Base-by-base conservation (phyloP, 495 filamentous ascomycete species). In the Podospora australis region DNA sequence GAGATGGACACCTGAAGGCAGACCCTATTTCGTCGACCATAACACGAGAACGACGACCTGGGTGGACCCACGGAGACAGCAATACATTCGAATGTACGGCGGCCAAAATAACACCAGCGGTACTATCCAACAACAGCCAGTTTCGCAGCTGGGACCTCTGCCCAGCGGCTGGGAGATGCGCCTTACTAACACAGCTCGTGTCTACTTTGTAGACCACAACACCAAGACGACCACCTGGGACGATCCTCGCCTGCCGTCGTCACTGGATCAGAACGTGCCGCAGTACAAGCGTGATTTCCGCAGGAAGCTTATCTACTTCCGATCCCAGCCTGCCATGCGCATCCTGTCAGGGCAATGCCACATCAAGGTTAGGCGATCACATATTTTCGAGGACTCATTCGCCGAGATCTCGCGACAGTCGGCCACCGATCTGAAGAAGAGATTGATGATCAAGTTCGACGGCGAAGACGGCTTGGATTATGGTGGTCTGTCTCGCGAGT, bases 171-270 rank as follows among this genome's bases (percentile, higher is more conserved):
- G 92, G 92, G 92, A 98, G 73, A 98, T 98, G 92, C 86, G 92
- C 49, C 80, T 98, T 20, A 98, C 92, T 40, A 97, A 97, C 63
- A 98, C 92, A 6, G 92, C 92, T 10, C 80, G 92, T 38, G 92
- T 98, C 19, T 98, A 98, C 68, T 98, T 98, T 62, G 92, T 98
- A 26, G 92, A 98, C 60, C 92, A 98, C 73, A 98, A 98, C 64
- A 98, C 92, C 50, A 98, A 98, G 74, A 98, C 92, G 0, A 98
- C 92, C 10, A 98, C 92, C n/a, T 98, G 92, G 92, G 92, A 98
- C 59, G 92, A 98, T 59, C 92, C 92, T 17, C 82, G 92, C 48
- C 71, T 98, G 52, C 92, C 92, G 39, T 96, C 91, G 7, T 97
- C 94, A 2, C 72, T 98, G 50, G 92, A 98, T 61, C 92, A 98